Base-by-base conservation (phyloP, 129 eudicot species). In the Rutidosis leptorrhynchoides region DNA sequence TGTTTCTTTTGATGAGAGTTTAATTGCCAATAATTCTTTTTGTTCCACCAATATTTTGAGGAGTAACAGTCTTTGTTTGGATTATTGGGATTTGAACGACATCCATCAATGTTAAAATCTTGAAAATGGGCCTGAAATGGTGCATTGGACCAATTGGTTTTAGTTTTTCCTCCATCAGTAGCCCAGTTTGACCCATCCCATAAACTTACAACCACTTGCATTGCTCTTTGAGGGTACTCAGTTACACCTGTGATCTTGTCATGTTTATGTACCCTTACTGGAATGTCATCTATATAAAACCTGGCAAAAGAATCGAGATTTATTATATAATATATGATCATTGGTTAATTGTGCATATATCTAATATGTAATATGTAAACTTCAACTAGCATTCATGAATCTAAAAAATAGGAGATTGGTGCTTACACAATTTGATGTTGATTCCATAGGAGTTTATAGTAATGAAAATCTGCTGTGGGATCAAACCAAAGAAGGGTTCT, bases 101-200 rank as follows among this genome's bases (percentile, higher is more conserved):
- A 86, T 15, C 83, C 95, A 43, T 57, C 71, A 51, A 86, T 62
- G 46, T 55, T 56, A 59, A 86, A 86, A 40, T 71, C 86, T 76
- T 81, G 84, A 54, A 80, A 83, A 25, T 70, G 77, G 48, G 84
- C 89, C 19, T 52, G 23, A 65, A 86, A 86, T 7, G 95, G 95
- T 25, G 84, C 82, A 24, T 75, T 49, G 27, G 80, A 46, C 85
- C 87, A 83, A 22, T 78, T 78, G 3, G 69, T 65, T 32, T 85
- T 85, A 8, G 77, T 77, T 22, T 58, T 64, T n/a, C 87, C 90
- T 12, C 87, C 90, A 28, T 82, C 85, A 3, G 85, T 79, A 55
- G 95, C 95, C 95, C 95, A 87, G 19, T 67, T 71, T 1, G 70
- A 69, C n/a, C 85, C 90, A 66, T 84, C 79, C 96, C 96, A 92